A percentile compares a stretch with the other conserved stretches of the same genome.
Evolutionary conservation across 1,284 basidiomycete species (phyloP).

Genomic region (Cryptococcus floricola): DNA sequence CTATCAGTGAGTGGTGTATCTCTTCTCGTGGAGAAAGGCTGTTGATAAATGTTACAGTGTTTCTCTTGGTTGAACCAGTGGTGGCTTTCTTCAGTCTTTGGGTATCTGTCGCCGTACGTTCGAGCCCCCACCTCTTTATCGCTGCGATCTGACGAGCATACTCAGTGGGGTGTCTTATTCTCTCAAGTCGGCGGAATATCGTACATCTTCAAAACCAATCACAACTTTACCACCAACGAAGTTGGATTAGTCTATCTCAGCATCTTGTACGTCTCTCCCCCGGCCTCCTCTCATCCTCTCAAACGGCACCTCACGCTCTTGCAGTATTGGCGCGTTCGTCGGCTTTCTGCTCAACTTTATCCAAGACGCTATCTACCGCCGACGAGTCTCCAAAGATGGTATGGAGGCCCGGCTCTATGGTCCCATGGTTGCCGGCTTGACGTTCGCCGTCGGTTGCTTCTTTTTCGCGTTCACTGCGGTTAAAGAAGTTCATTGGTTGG

Average conservation of each 20-base stretch:
- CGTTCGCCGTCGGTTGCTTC: constrained; percentile 64
- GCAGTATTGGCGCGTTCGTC: constrained; percentile 60
- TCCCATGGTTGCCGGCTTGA: constrained; percentile 61
- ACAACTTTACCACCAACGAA: constrained; percentile 63
- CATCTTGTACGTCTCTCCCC: constrained; percentile 53
- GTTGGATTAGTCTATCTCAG: constrained; percentile 62
- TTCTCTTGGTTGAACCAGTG: constrained; percentile 70
- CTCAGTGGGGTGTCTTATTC: constrained; percentile 68
- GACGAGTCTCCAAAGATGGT: constrained; percentile 56
- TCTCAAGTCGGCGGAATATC: constrained; percentile 64
- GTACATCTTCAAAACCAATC: constrained; percentile 60
- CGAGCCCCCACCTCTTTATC: no score
- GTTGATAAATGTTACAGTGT: constrained; percentile 46
- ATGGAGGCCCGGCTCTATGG: constrained; percentile 70
- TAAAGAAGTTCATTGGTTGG: constrained; percentile 33
- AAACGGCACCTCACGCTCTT: neutral
- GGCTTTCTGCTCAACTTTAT: constrained; percentile 60
- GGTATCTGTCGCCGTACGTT: constrained; percentile 60
- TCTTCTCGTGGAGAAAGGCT: neutral
- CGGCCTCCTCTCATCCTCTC: no score
- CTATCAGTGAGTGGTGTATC: constrained; percentile 28
- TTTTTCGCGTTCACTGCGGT: constrained; percentile 45
- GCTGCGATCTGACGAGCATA: neutral
- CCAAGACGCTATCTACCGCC: constrained; percentile 63
- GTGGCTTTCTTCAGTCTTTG: constrained; percentile 70